Evolutionary conservation across 2,329 filamentous ascomycete genomes (phyloP).

Genomic region (Trichoderma koningiopsis): DNA sequence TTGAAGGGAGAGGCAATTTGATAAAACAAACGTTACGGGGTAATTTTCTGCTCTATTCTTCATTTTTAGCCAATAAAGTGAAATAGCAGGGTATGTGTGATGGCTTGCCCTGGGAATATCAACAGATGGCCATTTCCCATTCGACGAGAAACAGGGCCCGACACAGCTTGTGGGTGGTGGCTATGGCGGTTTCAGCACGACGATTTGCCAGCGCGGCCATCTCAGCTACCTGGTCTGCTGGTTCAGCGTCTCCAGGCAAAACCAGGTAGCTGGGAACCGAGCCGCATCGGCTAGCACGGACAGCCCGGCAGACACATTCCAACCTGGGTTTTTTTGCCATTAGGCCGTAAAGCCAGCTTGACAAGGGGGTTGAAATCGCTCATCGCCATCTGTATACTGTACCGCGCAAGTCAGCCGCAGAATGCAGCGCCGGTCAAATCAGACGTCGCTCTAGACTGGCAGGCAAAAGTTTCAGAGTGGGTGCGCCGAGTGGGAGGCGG

Average conservation of each 20-base stretch:
- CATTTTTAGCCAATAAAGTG: background rate
- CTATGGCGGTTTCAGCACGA: conserved; percentile 4
- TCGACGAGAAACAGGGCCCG: background rate
- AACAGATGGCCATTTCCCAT: background rate
- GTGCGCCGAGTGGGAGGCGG: conserved; percentile 17
- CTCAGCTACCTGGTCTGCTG: background rate
- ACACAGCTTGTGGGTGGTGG: conserved; percentile 10
- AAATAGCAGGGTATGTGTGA: background rate
- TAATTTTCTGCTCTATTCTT: background rate
- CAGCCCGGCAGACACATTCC: conserved; percentile 21
- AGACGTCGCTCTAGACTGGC: background rate
- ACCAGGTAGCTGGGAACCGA: conserved; percentile 26
- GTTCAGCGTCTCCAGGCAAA: conserved; percentile 6
- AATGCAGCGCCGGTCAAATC: background rate
- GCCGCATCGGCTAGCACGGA: conserved; percentile 26
- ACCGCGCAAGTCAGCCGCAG: background rate
- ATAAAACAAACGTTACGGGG: background rate
- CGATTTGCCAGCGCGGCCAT: conserved; percentile 18
- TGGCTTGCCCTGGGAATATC: background rate
- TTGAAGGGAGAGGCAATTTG: background rate
- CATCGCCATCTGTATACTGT: conserved; percentile 4
- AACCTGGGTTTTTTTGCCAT: conserved; percentile 1
- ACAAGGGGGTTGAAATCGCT: conserved; percentile 21
- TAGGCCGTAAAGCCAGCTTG: conserved; percentile 15
- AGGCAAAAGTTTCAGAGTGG: conserved; percentile 10